Evolutionary conservation across 495 filamentous ascomycete species (phyloP).

Genomic region (Lasiosphaeriaceae sp.): DNA sequence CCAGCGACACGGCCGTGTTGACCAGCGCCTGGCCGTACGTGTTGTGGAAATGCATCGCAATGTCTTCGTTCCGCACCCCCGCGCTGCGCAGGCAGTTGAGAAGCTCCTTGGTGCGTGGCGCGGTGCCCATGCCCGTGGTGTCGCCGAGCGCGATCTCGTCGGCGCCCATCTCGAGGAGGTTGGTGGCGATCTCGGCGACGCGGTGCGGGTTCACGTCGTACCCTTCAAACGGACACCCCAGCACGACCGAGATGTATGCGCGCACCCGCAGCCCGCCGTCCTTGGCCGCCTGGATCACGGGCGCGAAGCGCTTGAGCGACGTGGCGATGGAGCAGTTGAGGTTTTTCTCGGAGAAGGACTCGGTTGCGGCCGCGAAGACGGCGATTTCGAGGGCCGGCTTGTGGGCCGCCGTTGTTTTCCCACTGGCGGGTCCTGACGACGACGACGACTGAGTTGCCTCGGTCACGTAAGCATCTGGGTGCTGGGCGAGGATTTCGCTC

Average conservation of each 20-base stretch:
- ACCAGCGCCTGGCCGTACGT: constrained; percentile 94
- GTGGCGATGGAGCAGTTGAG: constrained; percentile 84
- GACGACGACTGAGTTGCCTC: constrained; percentile 9
- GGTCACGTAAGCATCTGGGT: constrained; percentile 37
- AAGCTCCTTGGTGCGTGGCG: constrained; percentile 68
- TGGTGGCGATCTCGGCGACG: constrained; percentile 80
- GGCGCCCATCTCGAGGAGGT: constrained; percentile 87
- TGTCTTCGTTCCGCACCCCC: constrained; percentile 71
- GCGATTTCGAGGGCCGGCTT: constrained; percentile 70
- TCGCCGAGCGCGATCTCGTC: constrained; percentile 93
- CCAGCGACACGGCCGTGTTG: constrained; percentile 80
- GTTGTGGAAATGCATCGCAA: constrained; percentile 95
- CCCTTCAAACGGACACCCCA: constrained; percentile 94
- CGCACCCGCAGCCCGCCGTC: constrained; percentile 63
- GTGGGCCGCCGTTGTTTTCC: constrained; percentile 6
- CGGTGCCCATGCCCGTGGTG: constrained; percentile 96
- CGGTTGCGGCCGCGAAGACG: constrained; percentile 88
- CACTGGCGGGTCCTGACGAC: neutral
- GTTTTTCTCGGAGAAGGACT: constrained; percentile 85
- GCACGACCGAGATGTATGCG: constrained; percentile 90
- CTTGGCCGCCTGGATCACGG: constrained; percentile 73
- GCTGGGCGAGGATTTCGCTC: constrained; percentile 35
- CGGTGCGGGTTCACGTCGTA: constrained; percentile 70
- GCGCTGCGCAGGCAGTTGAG: constrained; percentile 67
- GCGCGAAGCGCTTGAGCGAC: constrained; percentile 70